A percentile compares a stretch with the other conserved stretches of the same genome.
Evolutionary conservation across 441 rosid genomes (phyloP).

Genomic region (Bruguiera hainesii): DNA sequence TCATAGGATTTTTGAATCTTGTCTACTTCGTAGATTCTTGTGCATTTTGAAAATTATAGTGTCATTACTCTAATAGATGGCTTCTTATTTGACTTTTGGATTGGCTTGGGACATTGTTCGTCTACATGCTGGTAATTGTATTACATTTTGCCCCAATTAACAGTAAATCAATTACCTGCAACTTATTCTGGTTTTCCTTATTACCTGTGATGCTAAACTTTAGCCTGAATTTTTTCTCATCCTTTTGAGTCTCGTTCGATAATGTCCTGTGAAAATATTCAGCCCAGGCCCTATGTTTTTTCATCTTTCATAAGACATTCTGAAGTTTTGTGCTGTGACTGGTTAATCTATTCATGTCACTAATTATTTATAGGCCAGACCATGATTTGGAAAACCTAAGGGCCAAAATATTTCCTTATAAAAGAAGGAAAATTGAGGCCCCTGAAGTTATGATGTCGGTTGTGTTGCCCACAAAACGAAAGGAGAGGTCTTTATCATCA

Average conservation of each 20-base stretch:
- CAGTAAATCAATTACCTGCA: background rate
- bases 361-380: constrained; percentile 51
- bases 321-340: constrained; percentile 7
- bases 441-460: constrained; percentile 47
- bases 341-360: constrained; percentile 8
- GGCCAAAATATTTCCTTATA: constrained; percentile 59
- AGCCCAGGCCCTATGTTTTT: background rate
- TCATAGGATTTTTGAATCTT: background rate
- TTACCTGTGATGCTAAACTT: background rate
- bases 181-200: background rate
- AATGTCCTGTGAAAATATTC: background rate
- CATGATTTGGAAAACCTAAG: constrained; percentile 70
- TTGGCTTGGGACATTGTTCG: constrained; percentile 10
- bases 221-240: background rate
- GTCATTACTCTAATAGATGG: background rate
- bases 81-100: constrained; percentile 11
- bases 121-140: background rate
- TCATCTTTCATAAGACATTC: background rate
- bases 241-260: background rate
- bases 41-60: background rate
- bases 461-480: constrained; percentile 53
- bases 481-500: constrained; percentile 68
- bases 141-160: background rate
- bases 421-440: constrained; percentile 50
- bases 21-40: background rate